A percentile compares a stretch with the other conserved stretches of the same genome.
phyloP scores from a whole-genome alignment of 2,329 filamentous ascomycete species.

The Tolypocladium nubicola region DNA sequence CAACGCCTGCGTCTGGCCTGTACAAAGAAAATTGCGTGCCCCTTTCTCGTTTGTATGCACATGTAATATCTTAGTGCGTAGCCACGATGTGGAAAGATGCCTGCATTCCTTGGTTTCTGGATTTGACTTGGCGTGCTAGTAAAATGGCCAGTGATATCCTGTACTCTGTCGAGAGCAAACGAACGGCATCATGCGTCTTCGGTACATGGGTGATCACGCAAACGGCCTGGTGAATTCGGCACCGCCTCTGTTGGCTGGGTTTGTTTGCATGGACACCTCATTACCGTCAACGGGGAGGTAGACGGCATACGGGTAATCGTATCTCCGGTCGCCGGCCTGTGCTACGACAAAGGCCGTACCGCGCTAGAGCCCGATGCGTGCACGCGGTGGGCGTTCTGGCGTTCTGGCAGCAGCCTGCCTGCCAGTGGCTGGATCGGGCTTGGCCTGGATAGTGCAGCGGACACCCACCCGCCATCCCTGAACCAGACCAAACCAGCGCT shows the following conservation, averaged over 20 bases:
- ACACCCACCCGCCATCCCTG: not conserved
- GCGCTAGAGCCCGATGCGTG: not conserved
- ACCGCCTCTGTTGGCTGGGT: not conserved
- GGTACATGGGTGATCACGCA: not conserved
- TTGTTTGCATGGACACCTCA: not conserved
- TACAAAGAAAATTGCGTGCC: too few relatives aligned
- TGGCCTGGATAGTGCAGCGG: constrained; percentile 2
- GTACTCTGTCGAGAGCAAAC: not conserved
- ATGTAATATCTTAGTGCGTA: not conserved
- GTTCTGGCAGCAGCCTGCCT: not conserved
- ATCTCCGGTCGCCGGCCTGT: not conserved
- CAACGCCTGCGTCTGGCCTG: not conserved
- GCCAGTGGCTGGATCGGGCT: not conserved
- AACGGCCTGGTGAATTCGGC: not conserved
- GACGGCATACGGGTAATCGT: not conserved
- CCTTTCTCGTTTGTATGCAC: not conserved
- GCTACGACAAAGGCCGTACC: not conserved
- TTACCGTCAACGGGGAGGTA: too few relatives aligned
- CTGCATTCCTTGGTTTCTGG: not conserved
- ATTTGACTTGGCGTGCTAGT: not conserved
- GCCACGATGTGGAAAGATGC: not conserved
- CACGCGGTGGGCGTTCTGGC: not conserved
- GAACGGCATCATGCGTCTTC: not conserved
- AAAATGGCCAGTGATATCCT: not conserved
- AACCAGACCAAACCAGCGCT: not conserved